Evolutionary conservation across 176 grass and related monocot species (phyloP).

Genomic region (Elymus sibiricus): DNA sequence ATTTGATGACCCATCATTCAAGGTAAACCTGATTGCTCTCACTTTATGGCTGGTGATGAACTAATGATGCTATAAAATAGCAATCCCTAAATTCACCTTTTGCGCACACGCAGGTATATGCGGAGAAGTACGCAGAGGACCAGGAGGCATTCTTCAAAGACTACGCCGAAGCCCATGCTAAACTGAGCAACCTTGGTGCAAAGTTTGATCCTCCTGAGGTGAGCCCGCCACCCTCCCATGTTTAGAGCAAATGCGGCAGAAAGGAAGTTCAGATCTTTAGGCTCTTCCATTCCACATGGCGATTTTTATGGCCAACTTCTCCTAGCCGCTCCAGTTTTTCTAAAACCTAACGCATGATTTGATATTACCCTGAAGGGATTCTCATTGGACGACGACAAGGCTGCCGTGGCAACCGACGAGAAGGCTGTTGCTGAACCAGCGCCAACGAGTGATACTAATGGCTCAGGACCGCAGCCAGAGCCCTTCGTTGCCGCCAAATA

Average conservation of each 20-base stretch:
- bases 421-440: constrained; percentile 3
- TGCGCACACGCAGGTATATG: constrained; percentile 50
- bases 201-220: constrained; percentile 95
- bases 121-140: constrained; percentile 79
- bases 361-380: constrained; percentile 55
- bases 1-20: constrained; percentile 89
- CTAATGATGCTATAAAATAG: neutral
- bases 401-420: neutral
- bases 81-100: neutral
- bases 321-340: neutral
- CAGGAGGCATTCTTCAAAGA: constrained; percentile 87
- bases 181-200: constrained; percentile 84
- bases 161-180: constrained; percentile 95
- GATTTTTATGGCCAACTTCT: neutral
- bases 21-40: constrained; percentile 36
- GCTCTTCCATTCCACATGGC: neutral
- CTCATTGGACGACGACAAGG: constrained; percentile 48
- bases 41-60: neutral
- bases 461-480: constrained; percentile 47
- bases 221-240: neutral
- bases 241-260: neutral
- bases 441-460: constrained; percentile 11
- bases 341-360: neutral
- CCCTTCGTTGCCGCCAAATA: constrained; percentile 85
- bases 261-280: neutral